Evolutionary conservation across 345 rosid species (phyloP).

Genomic region (Eutrema japonicum): DNA sequence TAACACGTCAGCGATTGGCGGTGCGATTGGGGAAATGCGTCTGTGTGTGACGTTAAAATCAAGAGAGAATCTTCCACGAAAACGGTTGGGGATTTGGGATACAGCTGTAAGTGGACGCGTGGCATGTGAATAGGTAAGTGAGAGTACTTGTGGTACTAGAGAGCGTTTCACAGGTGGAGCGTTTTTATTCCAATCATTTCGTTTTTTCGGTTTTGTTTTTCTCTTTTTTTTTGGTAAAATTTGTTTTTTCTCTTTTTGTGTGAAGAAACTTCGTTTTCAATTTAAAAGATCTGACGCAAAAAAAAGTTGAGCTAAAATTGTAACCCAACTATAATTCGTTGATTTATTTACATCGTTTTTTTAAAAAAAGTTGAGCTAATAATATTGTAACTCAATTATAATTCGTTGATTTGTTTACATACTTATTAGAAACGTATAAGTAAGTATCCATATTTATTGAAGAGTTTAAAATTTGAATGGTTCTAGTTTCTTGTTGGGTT

Average conservation of each 20-base stretch:
- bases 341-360: neutral
- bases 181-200: slow-evolving; percentile 25
- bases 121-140: slow-evolving; percentile 36
- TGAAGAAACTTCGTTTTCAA: slow-evolving; percentile 22
- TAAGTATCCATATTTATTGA: neutral
- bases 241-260: neutral
- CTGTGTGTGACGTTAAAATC: slow-evolving; percentile 51
- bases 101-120: slow-evolving; percentile 83
- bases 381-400: neutral
- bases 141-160: slow-evolving; percentile 32
- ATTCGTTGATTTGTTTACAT: neutral
- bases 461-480: neutral
- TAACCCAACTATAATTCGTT: neutral
- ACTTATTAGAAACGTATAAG: slow-evolving; percentile 8
- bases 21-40: slow-evolving; percentile 32
- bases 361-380: neutral
- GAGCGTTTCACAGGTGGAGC: slow-evolving; percentile 35
- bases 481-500: slow-evolving; percentile 1
- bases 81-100: slow-evolving; percentile 71
- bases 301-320: neutral
- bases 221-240: neutral
- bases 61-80: slow-evolving; percentile 58
- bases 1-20: slow-evolving; percentile 30
- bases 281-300: slow-evolving; percentile 15
- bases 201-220: slow-evolving; percentile 2